Percentiles rank a stretch among this genome's conserved stretches.
These are phyloP conservation scores for Lithohypha guttulata DNA, from an alignment of 2,329 filamentous ascomycete species.

Conservation along the genomic window DNA sequence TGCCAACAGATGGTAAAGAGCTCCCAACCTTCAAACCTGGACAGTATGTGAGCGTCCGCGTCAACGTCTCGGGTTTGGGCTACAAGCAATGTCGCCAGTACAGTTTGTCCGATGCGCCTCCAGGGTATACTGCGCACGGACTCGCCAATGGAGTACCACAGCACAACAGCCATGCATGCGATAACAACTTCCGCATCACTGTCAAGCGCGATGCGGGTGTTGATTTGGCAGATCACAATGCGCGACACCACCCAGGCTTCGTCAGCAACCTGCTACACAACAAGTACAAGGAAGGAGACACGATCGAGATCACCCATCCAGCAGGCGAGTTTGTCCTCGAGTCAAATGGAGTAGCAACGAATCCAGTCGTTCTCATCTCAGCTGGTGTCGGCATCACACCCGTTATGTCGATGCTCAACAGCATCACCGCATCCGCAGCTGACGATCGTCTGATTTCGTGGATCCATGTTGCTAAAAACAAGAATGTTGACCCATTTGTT, in stretches of 20 bases:
- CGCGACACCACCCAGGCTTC: conserved; percentile 47
- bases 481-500: conserved; percentile 41
- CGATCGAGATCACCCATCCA: conserved; percentile 56
- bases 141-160: not conserved
- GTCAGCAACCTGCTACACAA: conserved; percentile 62
- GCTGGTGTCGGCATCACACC: conserved; percentile 52
- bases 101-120: conserved; percentile 49
- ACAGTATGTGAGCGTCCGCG: conserved; percentile 58
- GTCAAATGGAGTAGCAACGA: conserved; percentile 21
- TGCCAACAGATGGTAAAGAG: conserved; percentile 49
- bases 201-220: conserved; percentile 56
- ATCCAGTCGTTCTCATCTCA: conserved; percentile 50
- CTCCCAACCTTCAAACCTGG: conserved; percentile 57
- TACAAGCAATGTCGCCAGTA: conserved; percentile 60
- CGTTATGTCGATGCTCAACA: conserved; percentile 51
- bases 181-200: conserved; percentile 54
- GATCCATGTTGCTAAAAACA: conserved; percentile 47
- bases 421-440: conserved; percentile 28
- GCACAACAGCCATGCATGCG: conserved; percentile 33
- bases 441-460: conserved; percentile 45
- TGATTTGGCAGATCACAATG: conserved; percentile 34
- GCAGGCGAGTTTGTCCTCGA: conserved; percentile 51
- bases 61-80: conserved; percentile 49
- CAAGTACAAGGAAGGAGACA: conserved; percentile 49
- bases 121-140: conserved; percentile 23